Evolutionary conservation across 129 eudicot species (phyloP).

Genomic region (Tagetes erecta): DNA sequence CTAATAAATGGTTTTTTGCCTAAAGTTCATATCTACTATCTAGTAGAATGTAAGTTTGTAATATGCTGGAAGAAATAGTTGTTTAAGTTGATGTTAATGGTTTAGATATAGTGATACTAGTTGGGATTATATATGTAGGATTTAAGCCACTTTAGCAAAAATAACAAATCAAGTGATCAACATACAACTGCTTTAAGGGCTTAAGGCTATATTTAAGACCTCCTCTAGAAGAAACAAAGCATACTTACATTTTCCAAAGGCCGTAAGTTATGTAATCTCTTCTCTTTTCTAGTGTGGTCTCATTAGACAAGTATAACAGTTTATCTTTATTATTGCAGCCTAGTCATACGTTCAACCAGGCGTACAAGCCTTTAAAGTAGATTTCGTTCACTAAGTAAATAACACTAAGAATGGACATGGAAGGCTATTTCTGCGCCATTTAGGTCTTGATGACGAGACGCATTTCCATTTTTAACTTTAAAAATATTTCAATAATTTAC

Average conservation of each 20-base stretch:
- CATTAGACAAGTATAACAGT: not conserved
- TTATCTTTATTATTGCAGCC: not conserved
- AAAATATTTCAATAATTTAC: not conserved
- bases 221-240: not conserved
- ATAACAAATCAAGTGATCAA: not conserved
- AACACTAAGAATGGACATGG: not conserved
- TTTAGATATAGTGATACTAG: conserved; percentile 10
- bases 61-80: not conserved
- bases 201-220: conserved; percentile 1
- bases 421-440: conserved; percentile 1
- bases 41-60: conserved; percentile 16
- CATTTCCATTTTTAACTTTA: not conserved
- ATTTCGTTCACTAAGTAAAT: not conserved
- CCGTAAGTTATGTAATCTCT: not conserved
- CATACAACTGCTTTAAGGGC: not conserved
- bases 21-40: not conserved
- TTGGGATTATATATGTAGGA: not conserved
- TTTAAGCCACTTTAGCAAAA: conserved; percentile 2
- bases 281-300: not conserved
- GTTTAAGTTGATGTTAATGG: conserved; percentile 9
- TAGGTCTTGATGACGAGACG: not conserved
- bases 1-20: not conserved
- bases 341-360: conserved; percentile 10
- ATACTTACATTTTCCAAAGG: conserved; percentile 7
- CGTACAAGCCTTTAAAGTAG: not conserved